Evolutionary conservation across 306 rosid species (phyloP).

Genomic region (Inga leiocalycina): DNA sequence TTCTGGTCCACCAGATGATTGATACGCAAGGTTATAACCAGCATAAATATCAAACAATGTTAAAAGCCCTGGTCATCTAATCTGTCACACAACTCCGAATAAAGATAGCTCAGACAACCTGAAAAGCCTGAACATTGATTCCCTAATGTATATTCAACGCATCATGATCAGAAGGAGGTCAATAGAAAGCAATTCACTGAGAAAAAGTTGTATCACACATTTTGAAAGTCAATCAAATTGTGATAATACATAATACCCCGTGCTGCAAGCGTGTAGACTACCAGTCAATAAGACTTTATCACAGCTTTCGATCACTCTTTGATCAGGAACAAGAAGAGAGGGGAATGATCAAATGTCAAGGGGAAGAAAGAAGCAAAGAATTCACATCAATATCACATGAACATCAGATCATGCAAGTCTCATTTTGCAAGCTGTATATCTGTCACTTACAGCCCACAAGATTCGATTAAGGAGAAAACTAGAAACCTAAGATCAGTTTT

Average conservation of each 20-base stretch:
- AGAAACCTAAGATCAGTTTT: too few species aligned
- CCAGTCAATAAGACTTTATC: background rate
- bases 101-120: slow-evolving; percentile 7
- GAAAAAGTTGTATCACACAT: background rate
- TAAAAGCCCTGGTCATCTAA: background rate
- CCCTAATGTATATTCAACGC: slow-evolving; percentile 4
- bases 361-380: background rate
- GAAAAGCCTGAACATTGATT: slow-evolving; percentile 7
- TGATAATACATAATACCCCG: background rate
- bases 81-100: background rate
- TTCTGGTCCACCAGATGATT: slow-evolving; percentile 3
- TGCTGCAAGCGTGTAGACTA: background rate
- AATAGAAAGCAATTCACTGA: background rate
- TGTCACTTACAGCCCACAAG: too few species aligned
- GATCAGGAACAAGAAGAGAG: background rate
- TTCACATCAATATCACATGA: background rate
- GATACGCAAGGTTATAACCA: slow-evolving; percentile 23
- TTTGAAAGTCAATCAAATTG: background rate
- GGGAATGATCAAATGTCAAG: background rate
- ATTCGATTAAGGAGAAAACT: too few species aligned
- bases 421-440: too few species aligned
- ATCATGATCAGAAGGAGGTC: slow-evolving; percentile 1
- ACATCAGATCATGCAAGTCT: background rate
- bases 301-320: background rate
- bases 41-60: background rate